A percentile compares a stretch with the other conserved stretches of the same genome.
Conservation (phyloP, 768 basidiomycete genomes). For the Mycena amicta region DNA sequence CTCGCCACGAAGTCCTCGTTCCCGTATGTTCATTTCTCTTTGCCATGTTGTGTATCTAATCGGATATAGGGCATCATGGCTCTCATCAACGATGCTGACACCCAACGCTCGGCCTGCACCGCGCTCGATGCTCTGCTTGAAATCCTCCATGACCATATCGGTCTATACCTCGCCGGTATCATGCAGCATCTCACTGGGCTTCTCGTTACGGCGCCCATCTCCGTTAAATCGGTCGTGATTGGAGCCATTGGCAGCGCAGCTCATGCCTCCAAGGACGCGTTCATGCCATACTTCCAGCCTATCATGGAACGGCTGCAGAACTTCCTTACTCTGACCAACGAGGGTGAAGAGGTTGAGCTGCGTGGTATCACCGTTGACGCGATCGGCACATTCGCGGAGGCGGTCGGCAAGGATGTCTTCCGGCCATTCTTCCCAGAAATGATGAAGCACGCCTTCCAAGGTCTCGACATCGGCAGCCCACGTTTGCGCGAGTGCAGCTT, state of each 20-base stretch:
- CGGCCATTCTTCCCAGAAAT: conserved; percentile 93
- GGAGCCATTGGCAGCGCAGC: conserved; percentile 98
- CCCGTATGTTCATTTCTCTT: conserved; percentile 59
- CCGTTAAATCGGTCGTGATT: conserved; percentile 92
- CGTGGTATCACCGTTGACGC: conserved; percentile 98
- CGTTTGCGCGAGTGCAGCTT: conserved; percentile 93
- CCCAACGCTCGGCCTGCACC: conserved; percentile 93
- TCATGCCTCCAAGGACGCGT: conserved; percentile 89
- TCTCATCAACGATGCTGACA: conserved; percentile 82
- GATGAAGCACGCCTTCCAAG: conserved; percentile 94
- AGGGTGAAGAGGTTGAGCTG: conserved; percentile 91
- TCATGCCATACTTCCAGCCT: conserved; percentile 91
- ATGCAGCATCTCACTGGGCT: conserved; percentile 92
- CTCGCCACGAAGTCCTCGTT: conserved; percentile 80
- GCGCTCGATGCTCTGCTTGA: conserved; percentile 96
- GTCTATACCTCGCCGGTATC: conserved; percentile 87
- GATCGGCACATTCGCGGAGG: conserved; percentile 97
- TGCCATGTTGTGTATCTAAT: conserved; percentile 2
- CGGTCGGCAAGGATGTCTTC: conserved; percentile 93
- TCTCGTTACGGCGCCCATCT: conserved; percentile 81
- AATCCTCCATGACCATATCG: conserved; percentile 87
- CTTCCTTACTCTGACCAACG: conserved; percentile 82
- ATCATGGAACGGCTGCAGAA: conserved; percentile 88
- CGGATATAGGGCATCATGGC: conserved; percentile 83
- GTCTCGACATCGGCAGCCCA: conserved; percentile 82